These are phyloP conservation scores for Penicillium brevicompactum DNA, from an alignment of 2,329 filamentous ascomycete genomes.

Conservation along the genomic window DNA sequence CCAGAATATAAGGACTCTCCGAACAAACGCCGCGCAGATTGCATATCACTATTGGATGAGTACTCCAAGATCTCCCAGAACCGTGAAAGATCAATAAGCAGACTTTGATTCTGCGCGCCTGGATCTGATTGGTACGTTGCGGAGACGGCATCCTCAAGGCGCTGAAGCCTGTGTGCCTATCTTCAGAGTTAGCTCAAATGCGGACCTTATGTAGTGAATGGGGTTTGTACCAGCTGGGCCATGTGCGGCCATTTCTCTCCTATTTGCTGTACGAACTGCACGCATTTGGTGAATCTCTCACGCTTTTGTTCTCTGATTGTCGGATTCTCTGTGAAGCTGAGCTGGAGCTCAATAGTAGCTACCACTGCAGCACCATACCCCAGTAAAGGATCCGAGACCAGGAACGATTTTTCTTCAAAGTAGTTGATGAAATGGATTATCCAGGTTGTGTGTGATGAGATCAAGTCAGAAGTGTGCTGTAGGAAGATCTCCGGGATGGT, in stretches of 20 bases:
- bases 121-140: slow-evolving; percentile 44
- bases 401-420: slow-evolving; percentile 48
- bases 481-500: slow-evolving; percentile 58
- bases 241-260: slow-evolving; percentile 51
- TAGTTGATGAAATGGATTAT: slow-evolving; percentile 56
- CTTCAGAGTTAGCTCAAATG: neutral
- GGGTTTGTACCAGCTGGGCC: slow-evolving; percentile 41
- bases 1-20: slow-evolving; percentile 42
- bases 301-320: slow-evolving; percentile 46
- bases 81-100: slow-evolving; percentile 49
- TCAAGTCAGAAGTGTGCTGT: slow-evolving; percentile 56
- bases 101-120: slow-evolving; percentile 36
- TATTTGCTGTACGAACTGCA: slow-evolving; percentile 47
- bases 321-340: slow-evolving; percentile 52
- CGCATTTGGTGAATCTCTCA: slow-evolving; percentile 48
- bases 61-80: slow-evolving; percentile 56
- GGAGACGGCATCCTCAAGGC: slow-evolving; percentile 48
- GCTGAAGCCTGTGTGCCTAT: slow-evolving; percentile 47
- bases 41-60: slow-evolving; percentile 44
- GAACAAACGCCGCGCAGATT: slow-evolving; percentile 43
- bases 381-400: slow-evolving; percentile 51
- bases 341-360: slow-evolving; percentile 57
- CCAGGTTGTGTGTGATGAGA: slow-evolving; percentile 56
- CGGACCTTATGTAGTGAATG: neutral
- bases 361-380: slow-evolving; percentile 56